Percentiles rank a stretch among this genome's conserved stretches.
These are phyloP conservation scores for Phytopythium mirpurense DNA, from an alignment of 352 stramenopile genomes.

Conservation along the genomic window DNA sequence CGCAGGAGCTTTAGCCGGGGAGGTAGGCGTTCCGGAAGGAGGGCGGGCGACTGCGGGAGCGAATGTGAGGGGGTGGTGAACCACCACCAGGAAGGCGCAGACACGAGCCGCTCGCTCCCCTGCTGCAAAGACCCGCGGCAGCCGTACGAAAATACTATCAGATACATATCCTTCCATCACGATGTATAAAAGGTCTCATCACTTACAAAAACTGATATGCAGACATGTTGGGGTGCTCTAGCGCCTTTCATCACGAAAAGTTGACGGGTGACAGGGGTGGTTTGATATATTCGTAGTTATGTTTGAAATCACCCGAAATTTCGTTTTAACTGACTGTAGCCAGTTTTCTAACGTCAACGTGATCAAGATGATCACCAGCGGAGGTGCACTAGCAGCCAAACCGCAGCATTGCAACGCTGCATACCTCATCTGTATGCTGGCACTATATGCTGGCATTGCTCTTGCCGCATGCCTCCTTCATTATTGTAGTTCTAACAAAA, in stretches of 20 bases:
- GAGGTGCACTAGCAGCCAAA: too few relatives aligned
- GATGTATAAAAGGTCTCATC: too few relatives aligned
- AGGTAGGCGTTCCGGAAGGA: neutral
- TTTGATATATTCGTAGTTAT: neutral
- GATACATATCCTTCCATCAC: neutral
- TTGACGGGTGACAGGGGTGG: constrained; percentile 2
- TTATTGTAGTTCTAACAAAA: neutral
- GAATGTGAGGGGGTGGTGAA: constrained; percentile 14
- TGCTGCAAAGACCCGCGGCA: constrained; percentile 48
- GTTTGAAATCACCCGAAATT: neutral
- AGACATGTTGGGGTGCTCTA: neutral
- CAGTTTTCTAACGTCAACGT: constrained; percentile 1
- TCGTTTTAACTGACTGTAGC: too few relatives aligned
- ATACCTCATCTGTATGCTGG: too few relatives aligned
- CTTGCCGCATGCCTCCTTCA: neutral
- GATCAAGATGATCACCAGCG: neutral
- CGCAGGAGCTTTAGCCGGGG: neutral
- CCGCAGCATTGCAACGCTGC: too few relatives aligned
- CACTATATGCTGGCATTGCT: too few relatives aligned
- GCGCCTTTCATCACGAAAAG: neutral
- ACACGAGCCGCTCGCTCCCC: constrained; percentile 9
- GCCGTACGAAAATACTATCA: neutral
- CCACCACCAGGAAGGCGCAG: constrained; percentile 1
- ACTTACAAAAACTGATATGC: constrained; percentile 17
- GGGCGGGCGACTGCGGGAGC: constrained; percentile 8